phyloP scores from a whole-genome alignment of 805 yeast species.

The Yamadazyma olivae region DNA sequence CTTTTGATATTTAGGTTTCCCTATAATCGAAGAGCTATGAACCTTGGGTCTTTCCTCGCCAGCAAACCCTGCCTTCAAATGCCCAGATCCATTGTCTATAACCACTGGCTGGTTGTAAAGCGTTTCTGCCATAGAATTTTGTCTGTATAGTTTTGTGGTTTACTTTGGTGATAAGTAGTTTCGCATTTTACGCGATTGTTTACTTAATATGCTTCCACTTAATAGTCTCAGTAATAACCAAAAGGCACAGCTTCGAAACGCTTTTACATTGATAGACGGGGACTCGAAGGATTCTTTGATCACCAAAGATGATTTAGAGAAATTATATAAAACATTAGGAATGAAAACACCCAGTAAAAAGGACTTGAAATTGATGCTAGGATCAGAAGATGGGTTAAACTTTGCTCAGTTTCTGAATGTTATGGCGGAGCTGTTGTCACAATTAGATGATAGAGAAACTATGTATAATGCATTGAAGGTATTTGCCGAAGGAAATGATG shows the following conservation, averaged over 20 bases:
- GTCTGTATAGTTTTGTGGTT: not conserved
- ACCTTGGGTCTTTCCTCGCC: slow-evolving; percentile 82
- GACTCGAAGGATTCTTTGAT: slow-evolving; percentile 70
- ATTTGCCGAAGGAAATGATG: slow-evolving; percentile 35
- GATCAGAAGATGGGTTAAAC: slow-evolving; percentile 34
- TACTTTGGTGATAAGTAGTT: not conserved
- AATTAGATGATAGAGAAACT: slow-evolving; percentile 49
- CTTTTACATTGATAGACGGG: slow-evolving; percentile 77
- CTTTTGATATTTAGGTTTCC: slow-evolving; percentile 79
- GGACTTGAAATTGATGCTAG: slow-evolving; percentile 50
- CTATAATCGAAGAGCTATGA: slow-evolving; percentile 63
- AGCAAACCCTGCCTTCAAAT: slow-evolving; percentile 85
- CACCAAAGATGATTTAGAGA: slow-evolving; percentile 51
- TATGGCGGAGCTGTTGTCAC: slow-evolving; percentile 54
- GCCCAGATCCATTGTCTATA: slow-evolving; percentile 70
- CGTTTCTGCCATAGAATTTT: slow-evolving; percentile 7
- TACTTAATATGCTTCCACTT: slow-evolving; percentile 12
- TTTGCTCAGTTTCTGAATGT: slow-evolving; percentile 66
- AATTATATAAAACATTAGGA: slow-evolving; percentile 53
- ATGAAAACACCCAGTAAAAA: slow-evolving; percentile 41
- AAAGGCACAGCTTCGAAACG: slow-evolving; percentile 63
- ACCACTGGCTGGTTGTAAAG: slow-evolving; percentile 46
- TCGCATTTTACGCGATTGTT: slow-evolving; percentile 2
- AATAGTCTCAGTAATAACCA: slow-evolving; percentile 55
- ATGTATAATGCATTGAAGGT: slow-evolving; percentile 58